Percentiles rank a stretch among this genome's conserved stretches.
phyloP scores from a whole-genome alignment of 2,329 filamentous ascomycete genomes.

The Apiospora kogelbergensis region DNA sequence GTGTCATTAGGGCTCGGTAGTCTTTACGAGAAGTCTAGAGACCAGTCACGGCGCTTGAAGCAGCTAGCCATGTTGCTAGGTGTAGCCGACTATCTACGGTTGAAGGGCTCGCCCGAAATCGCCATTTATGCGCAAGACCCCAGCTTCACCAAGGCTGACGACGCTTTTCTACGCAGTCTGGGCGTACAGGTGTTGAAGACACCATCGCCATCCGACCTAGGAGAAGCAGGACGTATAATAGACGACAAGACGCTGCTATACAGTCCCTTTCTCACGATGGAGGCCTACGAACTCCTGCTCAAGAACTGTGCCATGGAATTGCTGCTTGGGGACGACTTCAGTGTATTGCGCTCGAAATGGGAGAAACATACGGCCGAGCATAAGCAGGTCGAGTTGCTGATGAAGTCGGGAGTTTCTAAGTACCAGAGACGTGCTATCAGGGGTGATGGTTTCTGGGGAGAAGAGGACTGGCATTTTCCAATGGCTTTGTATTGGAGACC shows the following conservation, averaged over 20 bases:
- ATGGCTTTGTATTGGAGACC: slow-evolving; percentile 26
- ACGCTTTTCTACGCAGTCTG: slow-evolving; percentile 24
- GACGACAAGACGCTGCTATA: slow-evolving; percentile 26
- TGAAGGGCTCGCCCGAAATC: slow-evolving; percentile 8
- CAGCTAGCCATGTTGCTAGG: slow-evolving; percentile 29
- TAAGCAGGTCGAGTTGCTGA: slow-evolving; percentile 22
- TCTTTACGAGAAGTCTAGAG: slow-evolving; percentile 19
- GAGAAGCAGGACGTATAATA: slow-evolving; percentile 25
- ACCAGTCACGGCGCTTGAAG: slow-evolving; percentile 27
- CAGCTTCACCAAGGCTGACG: slow-evolving; percentile 27
- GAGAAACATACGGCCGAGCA: slow-evolving; percentile 27
- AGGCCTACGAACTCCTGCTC: slow-evolving; percentile 19
- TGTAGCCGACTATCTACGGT: slow-evolving; percentile 18
- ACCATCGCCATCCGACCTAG: slow-evolving; percentile 24
- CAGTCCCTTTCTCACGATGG: slow-evolving; percentile 25
- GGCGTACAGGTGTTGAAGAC: slow-evolving; percentile 25
- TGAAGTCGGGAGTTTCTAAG: slow-evolving; percentile 11
- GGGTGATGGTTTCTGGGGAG: slow-evolving; percentile 26
- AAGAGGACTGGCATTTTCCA: slow-evolving; percentile 26
- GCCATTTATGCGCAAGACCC: slow-evolving; percentile 31
- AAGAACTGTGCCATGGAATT: slow-evolving; percentile 5
- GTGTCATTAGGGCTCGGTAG: slow-evolving; percentile 17
- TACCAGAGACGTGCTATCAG: slow-evolving; percentile 21
- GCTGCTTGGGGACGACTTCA: slow-evolving; percentile 29
- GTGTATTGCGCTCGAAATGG: slow-evolving; percentile 27